Evolutionary conservation across 2,329 filamentous ascomycete species (phyloP).

Genomic region (Parafenestella ontariensis): DNA sequence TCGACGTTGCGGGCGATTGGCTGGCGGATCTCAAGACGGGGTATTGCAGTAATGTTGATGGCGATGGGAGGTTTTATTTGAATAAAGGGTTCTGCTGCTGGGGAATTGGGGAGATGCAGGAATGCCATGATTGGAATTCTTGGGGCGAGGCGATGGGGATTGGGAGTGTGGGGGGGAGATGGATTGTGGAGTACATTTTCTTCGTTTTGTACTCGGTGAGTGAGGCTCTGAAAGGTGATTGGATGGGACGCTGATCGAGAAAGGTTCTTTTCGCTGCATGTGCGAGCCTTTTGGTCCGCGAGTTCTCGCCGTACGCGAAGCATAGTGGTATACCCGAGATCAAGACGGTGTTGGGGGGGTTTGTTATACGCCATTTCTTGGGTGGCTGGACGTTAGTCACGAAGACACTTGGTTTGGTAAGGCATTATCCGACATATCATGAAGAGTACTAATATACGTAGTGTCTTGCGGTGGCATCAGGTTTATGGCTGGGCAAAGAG

Average conservation of each 20-base stretch:
- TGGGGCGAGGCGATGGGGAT: constrained; percentile 82
- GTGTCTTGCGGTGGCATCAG: constrained; percentile 90
- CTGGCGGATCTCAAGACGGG: constrained; percentile 90
- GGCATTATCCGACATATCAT: neutral
- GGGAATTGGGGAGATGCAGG: constrained; percentile 76
- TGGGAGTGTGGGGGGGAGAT: constrained; percentile 70
- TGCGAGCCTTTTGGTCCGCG: constrained; percentile 80
- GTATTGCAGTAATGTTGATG: constrained; percentile 77
- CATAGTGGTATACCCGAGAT: constrained; percentile 98
- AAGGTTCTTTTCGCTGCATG: constrained; percentile 79
- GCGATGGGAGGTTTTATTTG: constrained; percentile 88
- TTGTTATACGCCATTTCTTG: constrained; percentile 87
- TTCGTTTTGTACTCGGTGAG: constrained; percentile 84
- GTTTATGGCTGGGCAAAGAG: constrained; percentile 97
- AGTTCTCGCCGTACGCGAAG: constrained; percentile 86
- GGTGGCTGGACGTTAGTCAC: constrained; percentile 87
- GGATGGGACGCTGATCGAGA: neutral
- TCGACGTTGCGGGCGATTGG: constrained; percentile 93
- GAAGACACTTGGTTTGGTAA: constrained; percentile 86
- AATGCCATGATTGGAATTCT: constrained; percentile 85
- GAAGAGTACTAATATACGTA: constrained; percentile 51
- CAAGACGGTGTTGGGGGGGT: constrained; percentile 93
- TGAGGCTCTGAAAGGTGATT: constrained; percentile 5
- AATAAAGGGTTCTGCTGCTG: constrained; percentile 93
- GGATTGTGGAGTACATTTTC: constrained; percentile 85